Conservation (phyloP, 1,284 basidiomycete species). For the Apiotrichum mycotoxinovorans region DNA sequence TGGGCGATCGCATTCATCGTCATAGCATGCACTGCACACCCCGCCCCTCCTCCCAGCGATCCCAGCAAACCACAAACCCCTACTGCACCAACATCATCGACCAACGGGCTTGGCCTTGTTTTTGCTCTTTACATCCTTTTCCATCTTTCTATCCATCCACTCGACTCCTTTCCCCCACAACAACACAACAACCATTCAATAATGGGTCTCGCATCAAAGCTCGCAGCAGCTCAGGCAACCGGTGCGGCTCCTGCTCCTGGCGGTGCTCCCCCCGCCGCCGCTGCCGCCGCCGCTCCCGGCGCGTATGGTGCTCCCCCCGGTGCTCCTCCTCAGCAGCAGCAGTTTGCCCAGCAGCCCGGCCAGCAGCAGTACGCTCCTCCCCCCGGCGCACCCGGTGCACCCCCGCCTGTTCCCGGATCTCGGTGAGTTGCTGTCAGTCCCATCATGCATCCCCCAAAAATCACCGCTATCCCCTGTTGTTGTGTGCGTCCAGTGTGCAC, state of each 20-base stretch:
- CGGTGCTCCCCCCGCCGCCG: slow-evolving; percentile 15
- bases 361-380: background rate
- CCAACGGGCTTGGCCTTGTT: too few species aligned
- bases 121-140: too few species aligned
- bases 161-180: background rate
- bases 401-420: slow-evolving; percentile 1
- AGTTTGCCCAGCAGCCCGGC: background rate
- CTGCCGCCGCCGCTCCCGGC: slow-evolving; percentile 16
- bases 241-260: slow-evolving; percentile 3
- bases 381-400: slow-evolving; percentile 1
- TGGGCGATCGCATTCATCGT: too few species aligned
- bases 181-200: background rate
- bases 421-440: background rate
- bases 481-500: too few species aligned
- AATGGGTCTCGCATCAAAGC: slow-evolving; percentile 24
- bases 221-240: slow-evolving; percentile 13
- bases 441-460: background rate
- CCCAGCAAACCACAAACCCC: too few species aligned
- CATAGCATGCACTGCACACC: too few species aligned
- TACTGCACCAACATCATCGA: too few species aligned
- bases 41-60: too few species aligned
- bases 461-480: too few species aligned
- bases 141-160: slow-evolving; percentile 8
- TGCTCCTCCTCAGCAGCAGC: background rate
- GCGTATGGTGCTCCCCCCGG: slow-evolving; percentile 21